These are phyloP conservation scores for Colletotrichum incanum DNA, from an alignment of 2,329 filamentous ascomycete genomes.

Conservation along the genomic window DNA sequence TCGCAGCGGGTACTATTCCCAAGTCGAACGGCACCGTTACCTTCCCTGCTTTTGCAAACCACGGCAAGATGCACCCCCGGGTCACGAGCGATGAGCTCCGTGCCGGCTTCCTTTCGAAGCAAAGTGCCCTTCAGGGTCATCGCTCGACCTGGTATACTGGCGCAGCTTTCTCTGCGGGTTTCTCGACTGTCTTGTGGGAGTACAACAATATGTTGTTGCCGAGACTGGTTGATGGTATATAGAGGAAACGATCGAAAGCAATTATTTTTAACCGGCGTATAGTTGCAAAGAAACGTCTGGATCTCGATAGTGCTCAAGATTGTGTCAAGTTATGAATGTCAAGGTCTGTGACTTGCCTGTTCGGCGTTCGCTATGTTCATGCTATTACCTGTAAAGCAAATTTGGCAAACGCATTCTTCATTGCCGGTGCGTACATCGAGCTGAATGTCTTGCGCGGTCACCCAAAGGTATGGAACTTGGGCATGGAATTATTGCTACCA, in stretches of 20 bases:
- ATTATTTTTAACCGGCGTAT: not conserved
- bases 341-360: too few species aligned
- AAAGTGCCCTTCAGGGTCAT: slow-evolving; percentile 60
- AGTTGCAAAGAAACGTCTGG: not conserved
- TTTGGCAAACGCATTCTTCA: too few species aligned
- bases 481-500: too few species aligned
- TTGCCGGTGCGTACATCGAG: too few species aligned
- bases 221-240: slow-evolving; percentile 33
- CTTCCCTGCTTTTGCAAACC: slow-evolving; percentile 54
- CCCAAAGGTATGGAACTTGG: too few species aligned
- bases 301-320: too few species aligned
- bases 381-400: too few species aligned
- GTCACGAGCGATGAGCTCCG: slow-evolving; percentile 53
- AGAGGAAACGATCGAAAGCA: too few species aligned
- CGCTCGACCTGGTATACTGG: slow-evolving; percentile 63
- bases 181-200: slow-evolving; percentile 54
- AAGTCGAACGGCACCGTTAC: slow-evolving; percentile 46
- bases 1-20: slow-evolving; percentile 48
- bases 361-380: too few species aligned
- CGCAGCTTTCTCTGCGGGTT: slow-evolving; percentile 53
- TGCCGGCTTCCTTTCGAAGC: slow-evolving; percentile 58
- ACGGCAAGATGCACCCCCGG: slow-evolving; percentile 55
- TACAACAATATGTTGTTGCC: slow-evolving; percentile 51
- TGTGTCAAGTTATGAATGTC: not conserved
- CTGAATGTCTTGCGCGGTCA: too few species aligned